Conservation (phyloP, 345 rosid species). For the Populus deltoides region DNA sequence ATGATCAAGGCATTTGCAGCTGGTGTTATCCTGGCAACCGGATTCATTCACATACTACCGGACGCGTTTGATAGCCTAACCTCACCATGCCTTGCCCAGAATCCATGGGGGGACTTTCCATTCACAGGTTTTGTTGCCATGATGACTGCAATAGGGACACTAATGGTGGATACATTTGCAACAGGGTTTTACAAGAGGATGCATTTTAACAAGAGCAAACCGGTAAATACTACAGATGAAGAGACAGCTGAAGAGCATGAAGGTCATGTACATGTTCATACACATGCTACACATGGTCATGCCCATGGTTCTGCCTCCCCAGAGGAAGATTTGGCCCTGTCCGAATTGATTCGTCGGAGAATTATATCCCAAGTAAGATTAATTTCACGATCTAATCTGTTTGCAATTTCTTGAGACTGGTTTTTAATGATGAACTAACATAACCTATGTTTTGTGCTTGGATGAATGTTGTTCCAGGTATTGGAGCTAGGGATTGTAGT, state of each 20-base stretch:
- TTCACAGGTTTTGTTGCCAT: slow-evolving; percentile 57
- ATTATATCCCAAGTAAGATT: slow-evolving; percentile 47
- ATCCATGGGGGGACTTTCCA: slow-evolving; percentile 58
- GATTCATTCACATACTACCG: slow-evolving; percentile 63
- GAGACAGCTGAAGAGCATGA: slow-evolving; percentile 32
- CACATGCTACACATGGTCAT: slow-evolving; percentile 63
- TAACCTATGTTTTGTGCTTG: background rate
- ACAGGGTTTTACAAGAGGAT: slow-evolving; percentile 45
- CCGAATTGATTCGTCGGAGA: slow-evolving; percentile 44
- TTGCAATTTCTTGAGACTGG: background rate
- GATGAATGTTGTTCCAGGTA: slow-evolving; percentile 28
- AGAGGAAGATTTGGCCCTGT: slow-evolving; percentile 1
- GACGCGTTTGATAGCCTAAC: slow-evolving; percentile 53
- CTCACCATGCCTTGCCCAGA: slow-evolving; percentile 41
- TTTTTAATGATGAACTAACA: background rate
- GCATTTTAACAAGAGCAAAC: slow-evolving; percentile 29
- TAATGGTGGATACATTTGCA: slow-evolving; percentile 56
- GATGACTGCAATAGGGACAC: slow-evolving; percentile 49
- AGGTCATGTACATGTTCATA: slow-evolving; percentile 59
- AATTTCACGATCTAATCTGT: background rate
- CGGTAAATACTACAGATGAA: slow-evolving; percentile 30
- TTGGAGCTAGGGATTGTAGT: slow-evolving; percentile 71
- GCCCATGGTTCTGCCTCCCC: slow-evolving; percentile 50
- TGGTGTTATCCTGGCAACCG: slow-evolving; percentile 64
- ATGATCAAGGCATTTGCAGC: slow-evolving; percentile 64